Evolutionary conservation across 1,139 yeast genomes (phyloP).

Genomic region (Blastobotrys proliferans): DNA sequence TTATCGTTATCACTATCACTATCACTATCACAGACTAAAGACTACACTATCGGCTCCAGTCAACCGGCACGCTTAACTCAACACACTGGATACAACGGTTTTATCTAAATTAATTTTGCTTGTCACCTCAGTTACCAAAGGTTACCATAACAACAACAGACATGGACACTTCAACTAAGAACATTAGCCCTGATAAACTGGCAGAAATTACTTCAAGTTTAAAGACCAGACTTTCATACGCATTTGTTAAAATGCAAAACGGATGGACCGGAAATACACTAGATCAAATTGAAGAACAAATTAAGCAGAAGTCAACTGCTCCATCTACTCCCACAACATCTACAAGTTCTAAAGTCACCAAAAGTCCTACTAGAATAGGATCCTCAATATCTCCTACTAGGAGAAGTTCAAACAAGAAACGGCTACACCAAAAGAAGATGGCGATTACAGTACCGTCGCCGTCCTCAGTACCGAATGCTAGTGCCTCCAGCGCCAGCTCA

Average conservation of each 20-base stretch:
- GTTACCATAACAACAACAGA: constrained; percentile 2
- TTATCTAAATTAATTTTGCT: not conserved
- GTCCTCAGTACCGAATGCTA: not conserved
- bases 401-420: not conserved
- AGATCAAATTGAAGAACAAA: constrained; percentile 18
- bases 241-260: constrained; percentile 43
- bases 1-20: not conserved
- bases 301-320: not conserved
- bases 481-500: constrained; percentile 5
- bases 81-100: not conserved
- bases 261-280: constrained; percentile 31
- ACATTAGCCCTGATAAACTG: constrained; percentile 24
- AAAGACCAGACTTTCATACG: constrained; percentile 44
- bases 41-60: not conserved
- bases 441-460: not conserved
- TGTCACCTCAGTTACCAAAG: not conserved
- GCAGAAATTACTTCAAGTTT: constrained; percentile 42
- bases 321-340: not conserved
- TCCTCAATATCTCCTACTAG: not conserved
- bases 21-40: not conserved
- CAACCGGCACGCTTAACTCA: not conserved
- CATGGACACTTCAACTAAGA: not conserved
- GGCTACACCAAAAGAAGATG: constrained; percentile 2
- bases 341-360: not conserved
- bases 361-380: constrained; percentile 1